Conservation (phyloP, 176 grass and related monocot genomes). For the Juncus effusus region DNA sequence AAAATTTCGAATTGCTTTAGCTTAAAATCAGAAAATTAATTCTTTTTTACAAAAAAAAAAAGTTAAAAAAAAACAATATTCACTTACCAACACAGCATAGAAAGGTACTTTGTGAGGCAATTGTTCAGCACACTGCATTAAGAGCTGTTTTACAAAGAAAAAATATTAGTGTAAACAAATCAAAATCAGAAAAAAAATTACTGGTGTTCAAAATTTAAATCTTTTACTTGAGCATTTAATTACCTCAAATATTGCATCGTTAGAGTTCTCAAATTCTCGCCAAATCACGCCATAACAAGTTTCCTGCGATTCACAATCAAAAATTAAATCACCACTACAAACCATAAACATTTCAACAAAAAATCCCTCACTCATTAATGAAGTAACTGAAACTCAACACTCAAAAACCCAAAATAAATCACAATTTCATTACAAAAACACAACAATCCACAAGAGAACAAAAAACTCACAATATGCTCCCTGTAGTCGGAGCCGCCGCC, state of each 20-base stretch:
- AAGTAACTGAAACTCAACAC: constrained; percentile 25
- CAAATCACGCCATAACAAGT: constrained; percentile 60
- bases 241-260: constrained; percentile 81
- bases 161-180: constrained; percentile 40
- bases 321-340: constrained; percentile 16
- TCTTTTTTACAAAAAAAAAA: neutral
- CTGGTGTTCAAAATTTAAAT: neutral
- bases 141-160: constrained; percentile 40
- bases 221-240: constrained; percentile 23
- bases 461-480: constrained; percentile 69
- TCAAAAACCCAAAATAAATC: neutral
- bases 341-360: constrained; percentile 16
- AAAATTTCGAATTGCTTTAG: neutral
- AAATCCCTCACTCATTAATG: constrained; percentile 8
- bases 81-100: constrained; percentile 87
- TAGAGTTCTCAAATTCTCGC: constrained; percentile 83
- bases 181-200: constrained; percentile 19
- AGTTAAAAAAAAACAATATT: constrained; percentile 18
- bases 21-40: too few relatives aligned
- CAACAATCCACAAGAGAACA: constrained; percentile 7
- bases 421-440: neutral
- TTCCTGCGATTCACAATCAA: constrained; percentile 50
- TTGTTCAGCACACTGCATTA: constrained; percentile 85
- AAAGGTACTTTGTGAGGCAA: constrained; percentile 96
- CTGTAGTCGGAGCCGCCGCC: constrained; percentile 68